These are phyloP conservation scores for Plasmodium ovale DNA, from an alignment of 169 alveolate species.

Conservation along the genomic window DNA sequence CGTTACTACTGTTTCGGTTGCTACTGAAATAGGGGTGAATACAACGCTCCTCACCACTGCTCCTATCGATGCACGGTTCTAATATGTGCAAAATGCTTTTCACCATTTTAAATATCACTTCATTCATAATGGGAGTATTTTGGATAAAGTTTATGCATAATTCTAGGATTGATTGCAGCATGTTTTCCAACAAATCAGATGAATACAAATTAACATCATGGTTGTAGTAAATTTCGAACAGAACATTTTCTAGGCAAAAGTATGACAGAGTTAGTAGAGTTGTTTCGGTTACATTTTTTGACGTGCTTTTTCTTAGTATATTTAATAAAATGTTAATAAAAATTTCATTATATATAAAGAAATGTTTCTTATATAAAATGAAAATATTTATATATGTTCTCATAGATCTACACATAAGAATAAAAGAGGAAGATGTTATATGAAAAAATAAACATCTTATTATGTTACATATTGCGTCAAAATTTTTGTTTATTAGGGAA, in stretches of 20 bases:
- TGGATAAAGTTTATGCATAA: conserved; percentile 56
- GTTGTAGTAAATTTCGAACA: conserved; percentile 63
- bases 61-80: conserved; percentile 14
- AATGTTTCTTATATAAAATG: conserved; percentile 66
- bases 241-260: conserved; percentile 61
- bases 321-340: conserved; percentile 67
- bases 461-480: conserved; percentile 31
- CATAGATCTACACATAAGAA: conserved; percentile 69
- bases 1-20: background rate
- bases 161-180: conserved; percentile 21
- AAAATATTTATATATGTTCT: conserved; percentile 71
- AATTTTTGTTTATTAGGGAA: conserved; percentile 35
- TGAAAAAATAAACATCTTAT: conserved; percentile 69
- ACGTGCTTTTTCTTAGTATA: conserved; percentile 22
- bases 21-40: no score
- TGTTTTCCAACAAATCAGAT: conserved; percentile 59
- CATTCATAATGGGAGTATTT: conserved; percentile 62
- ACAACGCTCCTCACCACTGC: background rate
- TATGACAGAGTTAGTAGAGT: conserved; percentile 52
- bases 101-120: conserved; percentile 50
- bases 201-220: conserved; percentile 74
- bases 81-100: conserved; percentile 50
- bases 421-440: conserved; percentile 64
- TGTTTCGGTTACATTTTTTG: conserved; percentile 69
- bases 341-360: conserved; percentile 57